Evolutionary conservation across 495 filamentous ascomycete genomes (phyloP).

Genomic region (Collariella sp.): DNA sequence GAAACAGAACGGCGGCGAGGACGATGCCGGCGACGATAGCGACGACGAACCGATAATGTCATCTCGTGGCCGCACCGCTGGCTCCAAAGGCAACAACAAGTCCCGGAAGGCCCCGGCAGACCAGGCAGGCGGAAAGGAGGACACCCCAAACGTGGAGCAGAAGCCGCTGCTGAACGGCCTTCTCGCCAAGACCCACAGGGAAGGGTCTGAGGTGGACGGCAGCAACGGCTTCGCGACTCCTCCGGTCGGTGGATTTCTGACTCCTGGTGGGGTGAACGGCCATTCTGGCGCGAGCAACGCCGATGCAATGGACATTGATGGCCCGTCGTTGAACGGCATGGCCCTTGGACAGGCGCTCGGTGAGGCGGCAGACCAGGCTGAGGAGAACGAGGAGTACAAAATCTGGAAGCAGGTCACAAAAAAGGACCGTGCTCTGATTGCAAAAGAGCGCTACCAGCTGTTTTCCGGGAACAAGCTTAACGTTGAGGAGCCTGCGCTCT

Average conservation of each 20-base stretch:
- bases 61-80: slow-evolving; percentile 83
- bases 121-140: slow-evolving; percentile 77
- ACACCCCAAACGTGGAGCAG: slow-evolving; percentile 59
- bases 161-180: slow-evolving; percentile 49
- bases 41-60: slow-evolving; percentile 99
- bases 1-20: slow-evolving; percentile 65
- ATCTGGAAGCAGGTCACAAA: slow-evolving; percentile 99
- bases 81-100: slow-evolving; percentile 64
- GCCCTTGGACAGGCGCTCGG: slow-evolving; percentile 44
- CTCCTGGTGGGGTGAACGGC: slow-evolving; percentile 67
- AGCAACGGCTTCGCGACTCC: slow-evolving; percentile 83
- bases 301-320: slow-evolving; percentile 78
- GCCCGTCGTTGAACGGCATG: slow-evolving; percentile 54
- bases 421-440: slow-evolving; percentile 83
- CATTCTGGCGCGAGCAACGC: slow-evolving; percentile 56
- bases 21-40: slow-evolving; percentile 78
- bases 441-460: slow-evolving; percentile 68
- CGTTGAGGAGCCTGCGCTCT: slow-evolving; percentile 73
- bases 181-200: slow-evolving; percentile 38
- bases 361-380: slow-evolving; percentile 45
- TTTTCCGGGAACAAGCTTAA: slow-evolving; percentile 81
- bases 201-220: slow-evolving; percentile 50
- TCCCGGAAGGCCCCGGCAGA: slow-evolving; percentile 68
- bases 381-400: slow-evolving; percentile 83
- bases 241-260: slow-evolving; percentile 65